Percentiles rank a stretch among this genome's conserved stretches.
Evolutionary conservation across 768 basidiomycete genomes (phyloP).

Genomic region (Naganishia antarctica): DNA sequence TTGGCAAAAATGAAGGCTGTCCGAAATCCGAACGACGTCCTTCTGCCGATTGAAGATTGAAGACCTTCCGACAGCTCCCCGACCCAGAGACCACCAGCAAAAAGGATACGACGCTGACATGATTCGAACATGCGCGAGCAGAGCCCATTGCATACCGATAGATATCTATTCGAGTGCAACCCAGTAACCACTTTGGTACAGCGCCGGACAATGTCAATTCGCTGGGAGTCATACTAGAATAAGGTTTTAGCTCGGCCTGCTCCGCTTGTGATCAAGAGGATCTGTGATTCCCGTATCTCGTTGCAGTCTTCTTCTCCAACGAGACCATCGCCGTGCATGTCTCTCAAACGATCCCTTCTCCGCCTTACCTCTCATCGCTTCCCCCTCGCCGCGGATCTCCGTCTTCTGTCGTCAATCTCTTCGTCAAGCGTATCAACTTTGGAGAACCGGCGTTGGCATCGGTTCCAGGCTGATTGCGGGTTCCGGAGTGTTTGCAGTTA

Average conservation of each 20-base stretch:
- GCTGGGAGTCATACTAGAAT: no score
- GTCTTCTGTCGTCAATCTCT: no score
- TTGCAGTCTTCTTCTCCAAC: no score
- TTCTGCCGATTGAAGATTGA: not conserved
- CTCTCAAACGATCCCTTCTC: no score
- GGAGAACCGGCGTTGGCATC: not conserved
- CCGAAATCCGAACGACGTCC: not conserved
- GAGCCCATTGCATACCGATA: constrained; percentile 15
- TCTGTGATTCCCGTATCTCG: no score
- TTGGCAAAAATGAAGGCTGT: not conserved
- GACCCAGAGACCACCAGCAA: not conserved
- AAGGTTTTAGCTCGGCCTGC: no score
- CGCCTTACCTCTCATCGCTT: no score
- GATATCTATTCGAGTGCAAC: constrained; percentile 15
- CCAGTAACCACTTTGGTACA: constrained; percentile 24
- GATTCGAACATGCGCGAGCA: constrained; percentile 23
- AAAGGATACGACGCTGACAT: constrained; percentile 21
- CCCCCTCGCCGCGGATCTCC: no score
- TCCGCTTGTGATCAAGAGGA: no score
- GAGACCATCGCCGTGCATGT: no score
- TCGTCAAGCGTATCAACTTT: not conserved
- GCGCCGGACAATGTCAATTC: no score
- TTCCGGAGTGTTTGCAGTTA: not conserved
- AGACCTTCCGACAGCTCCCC: not conserved
- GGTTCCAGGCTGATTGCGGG: not conserved